Evolutionary conservation across 768 basidiomycete species (phyloP).

Genomic region (Imleria badia): DNA sequence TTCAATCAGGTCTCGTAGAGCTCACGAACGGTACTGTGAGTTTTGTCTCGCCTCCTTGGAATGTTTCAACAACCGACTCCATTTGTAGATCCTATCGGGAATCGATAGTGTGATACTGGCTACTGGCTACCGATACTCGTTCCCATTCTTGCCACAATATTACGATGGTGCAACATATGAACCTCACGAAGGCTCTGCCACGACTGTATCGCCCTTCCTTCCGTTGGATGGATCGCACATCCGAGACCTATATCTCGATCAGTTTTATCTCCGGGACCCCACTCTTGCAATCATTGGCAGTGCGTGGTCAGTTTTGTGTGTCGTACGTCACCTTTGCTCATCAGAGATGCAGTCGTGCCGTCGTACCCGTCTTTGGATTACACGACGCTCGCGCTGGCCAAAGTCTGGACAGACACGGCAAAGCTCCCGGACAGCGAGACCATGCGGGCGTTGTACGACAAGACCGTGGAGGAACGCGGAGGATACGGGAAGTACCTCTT

Average conservation of each 20-base stretch:
- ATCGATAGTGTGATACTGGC: no score
- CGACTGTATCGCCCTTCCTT: constrained; percentile 7
- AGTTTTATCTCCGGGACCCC: constrained; percentile 13
- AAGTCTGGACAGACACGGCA: no score
- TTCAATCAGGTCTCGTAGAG: constrained; percentile 15
- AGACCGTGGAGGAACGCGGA: constrained; percentile 13
- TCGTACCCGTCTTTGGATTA: background rate
- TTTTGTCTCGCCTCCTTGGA: background rate
- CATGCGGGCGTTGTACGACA: no score
- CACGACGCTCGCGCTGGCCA: no score
- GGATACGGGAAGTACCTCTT: constrained; percentile 10
- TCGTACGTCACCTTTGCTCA: background rate
- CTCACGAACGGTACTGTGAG: constrained; percentile 17
- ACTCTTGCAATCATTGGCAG: constrained; percentile 12
- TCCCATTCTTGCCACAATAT: no score
- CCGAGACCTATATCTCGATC: constrained; percentile 16
- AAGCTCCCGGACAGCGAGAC: no score
- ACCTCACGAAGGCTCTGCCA: no score
- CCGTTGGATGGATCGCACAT: constrained; percentile 3
- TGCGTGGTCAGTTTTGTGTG: background rate
- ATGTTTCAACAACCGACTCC: no score
- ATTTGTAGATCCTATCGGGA: background rate
- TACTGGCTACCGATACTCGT: no score
- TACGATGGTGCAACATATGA: no score
- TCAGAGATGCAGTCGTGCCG: background rate